These are phyloP conservation scores for Candida morakotiae DNA, from an alignment of 805 yeast species.

Conservation along the genomic window DNA sequence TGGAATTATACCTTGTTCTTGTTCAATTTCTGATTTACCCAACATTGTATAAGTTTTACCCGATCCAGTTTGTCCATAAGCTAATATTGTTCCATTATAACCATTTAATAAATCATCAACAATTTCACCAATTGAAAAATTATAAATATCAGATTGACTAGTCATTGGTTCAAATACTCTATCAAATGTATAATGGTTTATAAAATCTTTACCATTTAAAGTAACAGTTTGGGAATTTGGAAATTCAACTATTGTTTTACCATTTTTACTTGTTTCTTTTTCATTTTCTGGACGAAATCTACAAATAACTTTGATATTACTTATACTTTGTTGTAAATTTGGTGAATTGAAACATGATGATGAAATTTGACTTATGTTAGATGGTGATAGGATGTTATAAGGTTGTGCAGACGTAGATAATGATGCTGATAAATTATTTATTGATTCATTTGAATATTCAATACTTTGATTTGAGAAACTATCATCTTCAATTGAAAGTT, in stretches of 20 bases:
- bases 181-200: conserved; percentile 56
- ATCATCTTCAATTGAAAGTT: background rate
- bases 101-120: conserved; percentile 72
- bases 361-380: conserved; percentile 2
- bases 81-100: conserved; percentile 70
- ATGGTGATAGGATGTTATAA: conserved; percentile 1
- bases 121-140: conserved; percentile 54
- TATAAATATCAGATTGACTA: conserved; percentile 56
- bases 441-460: conserved; percentile 1
- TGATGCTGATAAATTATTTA: background rate
- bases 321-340: background rate
- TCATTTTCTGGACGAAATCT: conserved; percentile 61
- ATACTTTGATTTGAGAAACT: background rate
- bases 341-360: background rate
- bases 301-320: conserved; percentile 62
- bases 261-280: conserved; percentile 23
- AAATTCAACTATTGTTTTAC: conserved; percentile 15
- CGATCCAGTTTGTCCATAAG: conserved; percentile 78
- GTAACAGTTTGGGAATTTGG: conserved; percentile 24
- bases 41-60: conserved; percentile 78
- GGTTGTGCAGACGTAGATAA: background rate
- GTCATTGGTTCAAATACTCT: conserved; percentile 51
- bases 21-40: conserved; percentile 49
- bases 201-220: conserved; percentile 23
- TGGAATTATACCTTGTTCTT: conserved; percentile 66